These are phyloP conservation scores for Hemerocallis citrina DNA, from an alignment of 106 monocot species.

Conservation along the genomic window DNA sequence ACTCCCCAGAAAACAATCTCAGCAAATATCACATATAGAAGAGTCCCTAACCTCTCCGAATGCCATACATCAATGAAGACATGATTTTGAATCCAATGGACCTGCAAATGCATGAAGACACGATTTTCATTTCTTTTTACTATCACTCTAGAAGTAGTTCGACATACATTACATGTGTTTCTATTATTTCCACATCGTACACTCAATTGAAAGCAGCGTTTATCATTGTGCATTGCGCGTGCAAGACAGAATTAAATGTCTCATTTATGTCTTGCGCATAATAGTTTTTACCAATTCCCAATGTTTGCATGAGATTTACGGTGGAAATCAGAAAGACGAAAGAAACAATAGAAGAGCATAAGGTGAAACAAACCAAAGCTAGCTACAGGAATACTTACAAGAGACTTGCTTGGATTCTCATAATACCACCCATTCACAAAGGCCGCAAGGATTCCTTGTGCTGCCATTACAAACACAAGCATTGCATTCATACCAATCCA, in stretches of 20 bases:
- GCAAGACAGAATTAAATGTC: too few relatives aligned
- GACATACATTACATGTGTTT: too few relatives aligned
- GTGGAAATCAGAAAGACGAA: too few relatives aligned
- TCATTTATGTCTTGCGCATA: not conserved
- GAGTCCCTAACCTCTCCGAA: constrained; percentile 36
- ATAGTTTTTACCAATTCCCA: too few relatives aligned
- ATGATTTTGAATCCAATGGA: constrained; percentile 41
- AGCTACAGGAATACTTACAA: constrained; percentile 27
- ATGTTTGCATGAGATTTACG: too few relatives aligned
- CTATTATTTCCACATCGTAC: too few relatives aligned
- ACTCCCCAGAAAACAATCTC: constrained; percentile 50
- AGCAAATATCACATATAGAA: constrained; percentile 46
- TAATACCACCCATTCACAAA: constrained; percentile 57
- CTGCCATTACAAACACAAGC: constrained; percentile 46
- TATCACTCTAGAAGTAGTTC: too few relatives aligned
- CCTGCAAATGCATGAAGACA: constrained; percentile 13
- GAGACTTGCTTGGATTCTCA: constrained; percentile 25
- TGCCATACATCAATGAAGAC: constrained; percentile 38
- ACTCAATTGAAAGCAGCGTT: too few relatives aligned
- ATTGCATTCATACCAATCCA: constrained; percentile 55
- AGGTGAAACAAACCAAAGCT: too few relatives aligned
- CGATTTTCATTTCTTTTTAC: too few relatives aligned
- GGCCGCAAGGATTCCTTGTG: constrained; percentile 33
- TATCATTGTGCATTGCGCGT: too few relatives aligned
- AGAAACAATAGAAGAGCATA: too few relatives aligned